These are phyloP conservation scores for Artemisia argyi DNA, from an alignment of 129 eudicot genomes.

Conservation along the genomic window DNA sequence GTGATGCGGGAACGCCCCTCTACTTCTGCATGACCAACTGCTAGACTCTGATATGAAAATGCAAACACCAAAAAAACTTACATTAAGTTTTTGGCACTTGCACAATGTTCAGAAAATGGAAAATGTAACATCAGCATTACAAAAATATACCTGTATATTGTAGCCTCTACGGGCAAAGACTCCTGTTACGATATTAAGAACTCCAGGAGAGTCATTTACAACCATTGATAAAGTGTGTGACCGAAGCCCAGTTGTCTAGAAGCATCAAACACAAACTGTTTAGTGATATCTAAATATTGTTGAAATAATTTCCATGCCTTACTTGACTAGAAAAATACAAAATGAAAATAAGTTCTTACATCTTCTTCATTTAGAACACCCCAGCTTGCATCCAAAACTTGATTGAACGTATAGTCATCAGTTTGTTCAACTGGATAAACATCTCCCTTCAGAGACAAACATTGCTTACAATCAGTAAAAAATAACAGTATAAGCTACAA, in stretches of 20 bases:
- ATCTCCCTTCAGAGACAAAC: conserved; percentile 64
- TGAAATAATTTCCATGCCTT: conserved; percentile 15
- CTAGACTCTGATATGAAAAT: conserved; percentile 63
- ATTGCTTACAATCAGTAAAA: conserved; percentile 9
- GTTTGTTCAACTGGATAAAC: conserved; percentile 85
- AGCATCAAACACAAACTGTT: conserved; percentile 19
- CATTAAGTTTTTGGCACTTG: conserved; percentile 1
- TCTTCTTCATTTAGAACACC: conserved; percentile 84
- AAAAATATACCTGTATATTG: conserved; percentile 66
- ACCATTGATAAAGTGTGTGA: conserved; percentile 91
- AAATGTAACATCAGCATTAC: conserved; percentile 14
- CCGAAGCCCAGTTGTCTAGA: conserved; percentile 76
- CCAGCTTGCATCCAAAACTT: conserved; percentile 97
- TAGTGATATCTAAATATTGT: no score
- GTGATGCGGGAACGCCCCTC: conserved; percentile 91
- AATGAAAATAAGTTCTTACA: conserved; percentile 50
- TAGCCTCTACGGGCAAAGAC: conserved; percentile 93
- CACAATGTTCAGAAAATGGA: not conserved
- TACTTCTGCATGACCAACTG: conserved; percentile 87
- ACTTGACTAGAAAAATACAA: not conserved
- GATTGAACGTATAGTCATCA: conserved; percentile 51
- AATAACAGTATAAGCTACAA: not conserved
- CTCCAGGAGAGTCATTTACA: conserved; percentile 84
- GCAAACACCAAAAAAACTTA: conserved; percentile 15
- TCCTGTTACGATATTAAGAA: conserved; percentile 80